Evolutionary conservation across 345 rosid genomes (phyloP), one percentile per base, ranked within the genome.

Genomic region (Viola odorata): DNA sequence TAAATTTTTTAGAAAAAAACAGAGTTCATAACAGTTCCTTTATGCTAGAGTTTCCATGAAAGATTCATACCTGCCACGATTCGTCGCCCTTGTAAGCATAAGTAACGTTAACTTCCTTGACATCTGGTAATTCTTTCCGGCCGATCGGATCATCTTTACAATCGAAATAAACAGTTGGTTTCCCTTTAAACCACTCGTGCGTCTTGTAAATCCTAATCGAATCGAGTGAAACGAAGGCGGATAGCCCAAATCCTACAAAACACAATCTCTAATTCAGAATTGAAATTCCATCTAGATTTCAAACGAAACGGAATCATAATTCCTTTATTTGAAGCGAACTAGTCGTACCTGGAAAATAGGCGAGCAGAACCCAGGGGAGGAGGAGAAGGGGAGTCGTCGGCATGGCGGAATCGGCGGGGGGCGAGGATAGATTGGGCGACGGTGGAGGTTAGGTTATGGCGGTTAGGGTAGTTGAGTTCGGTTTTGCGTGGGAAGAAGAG

Each of bases 61-160:
- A 40, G 12, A 59, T 8, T 7, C 37, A 0, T 8, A 62, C 73
- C 73, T 73, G 73, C 73, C 73, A 73, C 9, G 77, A 73, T 53
- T 73, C 77, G 36, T 63, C 58, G 37, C 73, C 77, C 4, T 73
- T 63, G 65, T 68, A 73, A 54, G 41, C 38, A 55, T 59, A 73
- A 6, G 67, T 39, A 45, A 64, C 55, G 38, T 73, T 73, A 11
- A 68, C 59, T 23, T 58, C 41, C 50, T 55, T 68, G 8, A 73
- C 73, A 53, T 73, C 73, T 7, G 77, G 77, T 55, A 73, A 54
- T 11, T 32, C 58, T 3, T 54, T 68, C 17, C 39, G 37, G 62
- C 68, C 60, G 2, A 23, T 23, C 32, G 32, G 32, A 36, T 60
- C 77, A 38, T 66, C 66, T 55, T 63, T 58, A 55, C 77, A 73